phyloP scores from a whole-genome alignment of 352 stramenopile species.

The Globisporangium recalcitrans region DNA sequence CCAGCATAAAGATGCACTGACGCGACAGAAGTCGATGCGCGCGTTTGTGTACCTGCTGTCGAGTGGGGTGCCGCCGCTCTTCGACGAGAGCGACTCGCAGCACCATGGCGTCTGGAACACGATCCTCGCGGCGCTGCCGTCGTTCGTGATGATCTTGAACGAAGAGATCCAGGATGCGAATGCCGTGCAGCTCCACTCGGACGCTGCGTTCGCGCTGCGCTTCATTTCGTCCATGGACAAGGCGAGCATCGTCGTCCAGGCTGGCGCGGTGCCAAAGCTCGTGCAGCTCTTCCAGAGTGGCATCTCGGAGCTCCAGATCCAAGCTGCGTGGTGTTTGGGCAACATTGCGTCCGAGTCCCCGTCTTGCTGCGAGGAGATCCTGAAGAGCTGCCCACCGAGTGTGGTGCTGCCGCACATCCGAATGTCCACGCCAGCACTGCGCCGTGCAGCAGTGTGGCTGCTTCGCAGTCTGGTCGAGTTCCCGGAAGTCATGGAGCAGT shows the following conservation, averaged over 20 bases:
- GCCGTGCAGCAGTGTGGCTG: conserved; percentile 76
- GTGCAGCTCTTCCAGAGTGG: conserved; percentile 82
- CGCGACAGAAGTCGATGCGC: conserved; percentile 79
- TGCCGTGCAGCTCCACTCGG: conserved; percentile 74
- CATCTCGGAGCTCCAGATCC: conserved; percentile 86
- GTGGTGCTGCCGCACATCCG: conserved; percentile 78
- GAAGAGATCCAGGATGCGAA: conserved; percentile 55
- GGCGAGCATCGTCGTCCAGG: conserved; percentile 60
- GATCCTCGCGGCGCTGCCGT: conserved; percentile 74
- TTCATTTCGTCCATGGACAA: conserved; percentile 90
- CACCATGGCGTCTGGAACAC: conserved; percentile 76
- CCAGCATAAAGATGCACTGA: conserved; percentile 66
- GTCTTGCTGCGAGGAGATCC: conserved; percentile 68
- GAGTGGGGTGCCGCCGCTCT: conserved; percentile 78
- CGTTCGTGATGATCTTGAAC: conserved; percentile 76
- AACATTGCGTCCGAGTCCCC: conserved; percentile 81
- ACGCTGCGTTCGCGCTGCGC: conserved; percentile 79
- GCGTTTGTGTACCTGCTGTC: conserved; percentile 85
- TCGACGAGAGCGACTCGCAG: conserved; percentile 80
- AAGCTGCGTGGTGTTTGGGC: conserved; percentile 81
- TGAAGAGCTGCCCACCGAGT: conserved; percentile 60
- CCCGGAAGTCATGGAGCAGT: conserved; percentile 63
- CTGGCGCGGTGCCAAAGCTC: conserved; percentile 66
- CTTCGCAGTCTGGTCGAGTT: conserved; percentile 83
- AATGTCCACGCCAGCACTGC: conserved; percentile 73